Evolutionary conservation across 2,329 filamentous ascomycete species (phyloP).

Genomic region (Aspergillus fructus): DNA sequence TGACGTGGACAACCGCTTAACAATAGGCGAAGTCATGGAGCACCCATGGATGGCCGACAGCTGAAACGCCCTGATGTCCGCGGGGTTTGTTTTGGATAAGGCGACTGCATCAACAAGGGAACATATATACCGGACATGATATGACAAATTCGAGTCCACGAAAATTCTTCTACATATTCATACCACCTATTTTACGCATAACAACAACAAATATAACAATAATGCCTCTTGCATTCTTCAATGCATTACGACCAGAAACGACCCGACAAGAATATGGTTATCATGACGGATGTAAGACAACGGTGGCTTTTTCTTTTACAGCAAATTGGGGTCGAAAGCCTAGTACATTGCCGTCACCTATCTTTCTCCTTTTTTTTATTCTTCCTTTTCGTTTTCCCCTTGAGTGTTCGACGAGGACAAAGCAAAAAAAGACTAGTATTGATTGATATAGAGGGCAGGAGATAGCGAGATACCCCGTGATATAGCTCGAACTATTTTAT

Average conservation of each 20-base stretch:
- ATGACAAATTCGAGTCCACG: conserved; percentile 1
- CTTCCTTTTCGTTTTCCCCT: not conserved
- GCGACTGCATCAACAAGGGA: not conserved
- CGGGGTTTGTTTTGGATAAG: conserved; percentile 5
- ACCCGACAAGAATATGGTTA: conserved; percentile 11
- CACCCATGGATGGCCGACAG: conserved; percentile 70
- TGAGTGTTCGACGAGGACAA: not conserved
- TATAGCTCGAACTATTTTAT: conserved; percentile 5
- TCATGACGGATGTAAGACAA: conserved; percentile 4
- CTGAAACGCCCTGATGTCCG: conserved; percentile 10
- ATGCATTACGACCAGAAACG: conserved; percentile 16
- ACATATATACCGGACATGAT: conserved; percentile 8
- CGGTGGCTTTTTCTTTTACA: not conserved
- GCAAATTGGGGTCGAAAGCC: not conserved
- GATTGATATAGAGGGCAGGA: conserved; percentile 11
- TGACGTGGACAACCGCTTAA: conserved; percentile 76
- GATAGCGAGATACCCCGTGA: conserved; percentile 13
- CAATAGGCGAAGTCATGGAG: conserved; percentile 83
- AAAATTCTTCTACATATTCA: not conserved
- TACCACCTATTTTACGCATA: conserved; percentile 7
- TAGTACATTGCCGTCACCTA: conserved; percentile 3
- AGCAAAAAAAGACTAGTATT: conserved; percentile 3
- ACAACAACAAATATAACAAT: conserved; percentile 11
- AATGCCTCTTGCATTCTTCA: conserved; percentile 2
- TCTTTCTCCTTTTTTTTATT: conserved; percentile 5